These are phyloP conservation scores for Musa troglodytarum DNA, from an alignment of 176 grass and related monocot species.

Conservation along the genomic window DNA sequence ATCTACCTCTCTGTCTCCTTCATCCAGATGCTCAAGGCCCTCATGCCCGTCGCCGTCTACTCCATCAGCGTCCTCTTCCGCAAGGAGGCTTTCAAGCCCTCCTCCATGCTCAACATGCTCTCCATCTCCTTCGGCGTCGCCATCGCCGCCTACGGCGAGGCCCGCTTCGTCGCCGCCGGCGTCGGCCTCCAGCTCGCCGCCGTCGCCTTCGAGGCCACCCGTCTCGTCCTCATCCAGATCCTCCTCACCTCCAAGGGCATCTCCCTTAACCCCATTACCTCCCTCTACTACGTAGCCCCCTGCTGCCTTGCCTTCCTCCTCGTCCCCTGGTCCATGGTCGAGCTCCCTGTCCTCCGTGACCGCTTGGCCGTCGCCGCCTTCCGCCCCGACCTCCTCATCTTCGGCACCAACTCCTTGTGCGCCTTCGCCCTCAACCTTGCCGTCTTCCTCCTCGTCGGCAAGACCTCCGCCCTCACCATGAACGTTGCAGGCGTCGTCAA, in stretches of 20 bases:
- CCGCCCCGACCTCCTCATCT: background rate
- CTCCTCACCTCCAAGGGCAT: conserved; percentile 87
- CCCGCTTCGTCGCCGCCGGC: conserved; percentile 53
- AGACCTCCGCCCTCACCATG: conserved; percentile 91
- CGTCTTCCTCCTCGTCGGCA: conserved; percentile 72
- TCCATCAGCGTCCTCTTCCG: conserved; percentile 49
- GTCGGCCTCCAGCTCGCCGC: conserved; percentile 73
- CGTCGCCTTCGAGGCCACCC: conserved; percentile 71
- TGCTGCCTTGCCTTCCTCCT: conserved; percentile 79
- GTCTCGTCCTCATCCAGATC: conserved; percentile 91
- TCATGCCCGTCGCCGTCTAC: conserved; percentile 96
- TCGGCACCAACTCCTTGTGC: background rate
- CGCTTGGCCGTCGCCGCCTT: background rate
- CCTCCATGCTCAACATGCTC: conserved; percentile 94
- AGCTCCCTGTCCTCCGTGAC: conserved; percentile 57
- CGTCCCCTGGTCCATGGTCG: conserved; percentile 71
- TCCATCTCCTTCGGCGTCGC: conserved; percentile 94
- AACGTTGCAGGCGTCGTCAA: conserved; percentile 83
- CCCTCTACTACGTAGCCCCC: conserved; percentile 73
- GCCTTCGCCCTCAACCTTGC: conserved; percentile 8
- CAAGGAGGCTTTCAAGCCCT: conserved; percentile 59
- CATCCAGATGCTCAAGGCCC: conserved; percentile 99
- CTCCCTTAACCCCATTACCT: conserved; percentile 86
- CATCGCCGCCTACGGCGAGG: conserved; percentile 90
- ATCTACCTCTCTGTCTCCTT: conserved; percentile 52